Conservation (phyloP, 176 grass and related monocot species). For the Hsuehochloa calcarea region DNA sequence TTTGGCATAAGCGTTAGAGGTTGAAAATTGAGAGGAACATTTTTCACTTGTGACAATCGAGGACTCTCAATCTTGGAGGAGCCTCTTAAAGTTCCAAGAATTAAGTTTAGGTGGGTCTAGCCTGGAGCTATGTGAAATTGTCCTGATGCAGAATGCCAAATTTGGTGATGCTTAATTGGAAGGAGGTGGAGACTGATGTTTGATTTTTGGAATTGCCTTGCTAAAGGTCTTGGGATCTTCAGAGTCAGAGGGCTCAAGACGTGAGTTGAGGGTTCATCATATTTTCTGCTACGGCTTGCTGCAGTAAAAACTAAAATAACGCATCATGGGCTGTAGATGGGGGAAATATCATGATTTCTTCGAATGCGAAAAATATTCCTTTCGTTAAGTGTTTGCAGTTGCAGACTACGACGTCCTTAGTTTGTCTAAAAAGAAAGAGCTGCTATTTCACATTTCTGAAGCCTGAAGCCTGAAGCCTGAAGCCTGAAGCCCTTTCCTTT, state of each 20-base stretch:
- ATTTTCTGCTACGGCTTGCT: neutral
- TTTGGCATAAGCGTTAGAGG: neutral
- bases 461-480: neutral
- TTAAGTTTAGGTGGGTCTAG: neutral
- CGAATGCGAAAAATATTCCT: neutral
- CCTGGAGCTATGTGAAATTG: neutral
- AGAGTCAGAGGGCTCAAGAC: neutral
- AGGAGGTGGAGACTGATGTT: neutral
- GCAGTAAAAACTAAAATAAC: neutral
- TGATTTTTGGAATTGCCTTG: neutral
- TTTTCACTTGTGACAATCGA: neutral
- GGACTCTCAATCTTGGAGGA: neutral
- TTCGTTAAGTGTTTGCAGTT: neutral
- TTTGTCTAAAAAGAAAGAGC: neutral
- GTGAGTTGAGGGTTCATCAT: no score
- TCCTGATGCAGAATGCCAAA: neutral
- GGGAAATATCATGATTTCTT: neutral
- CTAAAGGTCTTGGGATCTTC: neutral
- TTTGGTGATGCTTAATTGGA: neutral
- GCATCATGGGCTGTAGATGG: no score
- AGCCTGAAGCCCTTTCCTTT: no score
- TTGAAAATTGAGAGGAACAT: neutral
- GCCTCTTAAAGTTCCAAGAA: neutral
- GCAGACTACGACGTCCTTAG: neutral
- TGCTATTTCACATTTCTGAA: neutral